Percentiles rank a stretch among this genome's conserved stretches.
phyloP scores from a whole-genome alignment of 2,329 filamentous ascomycete species.

The Thielaviopsis musarum region DNA sequence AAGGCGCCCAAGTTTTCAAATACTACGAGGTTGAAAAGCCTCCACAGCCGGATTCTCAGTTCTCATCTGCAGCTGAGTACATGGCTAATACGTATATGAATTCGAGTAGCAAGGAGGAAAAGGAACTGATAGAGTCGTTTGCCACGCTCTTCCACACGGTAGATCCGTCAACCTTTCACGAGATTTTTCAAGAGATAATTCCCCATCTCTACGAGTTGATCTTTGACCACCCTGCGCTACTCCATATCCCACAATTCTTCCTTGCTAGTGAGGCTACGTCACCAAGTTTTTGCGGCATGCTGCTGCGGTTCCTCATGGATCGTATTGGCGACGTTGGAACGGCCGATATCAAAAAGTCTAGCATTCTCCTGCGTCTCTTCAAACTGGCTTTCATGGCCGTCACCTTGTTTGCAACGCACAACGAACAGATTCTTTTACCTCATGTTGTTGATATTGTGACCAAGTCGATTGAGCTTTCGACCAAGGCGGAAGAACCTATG shows the following conservation, averaged over 20 bases:
- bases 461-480: constrained; percentile 89
- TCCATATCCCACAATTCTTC: constrained; percentile 96
- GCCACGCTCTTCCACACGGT: constrained; percentile 97
- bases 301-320: constrained; percentile 93
- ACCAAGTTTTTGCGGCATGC: constrained; percentile 94
- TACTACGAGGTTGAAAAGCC: constrained; percentile 89
- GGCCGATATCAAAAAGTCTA: constrained; percentile 78
- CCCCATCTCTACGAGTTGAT: constrained; percentile 94
- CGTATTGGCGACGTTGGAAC: constrained; percentile 90
- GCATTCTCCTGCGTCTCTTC: constrained; percentile 82
- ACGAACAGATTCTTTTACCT: constrained; percentile 86
- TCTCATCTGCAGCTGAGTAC: constrained; percentile 62
- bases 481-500: constrained; percentile 90
- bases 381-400: constrained; percentile 99
- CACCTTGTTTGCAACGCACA: constrained; percentile 83
- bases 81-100: constrained; percentile 92
- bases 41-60: constrained; percentile 4
- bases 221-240: constrained; percentile 82
- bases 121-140: constrained; percentile 92
- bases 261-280: constrained; percentile 97
- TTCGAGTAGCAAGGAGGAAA: constrained; percentile 87
- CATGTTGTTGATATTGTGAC: constrained; percentile 97
- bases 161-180: constrained; percentile 93
- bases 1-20: constrained; percentile 88
- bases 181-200: constrained; percentile 96